These are phyloP conservation scores for Debaryomyces coudertii DNA, from an alignment of 1,139 yeast genomes.

Conservation along the genomic window DNA sequence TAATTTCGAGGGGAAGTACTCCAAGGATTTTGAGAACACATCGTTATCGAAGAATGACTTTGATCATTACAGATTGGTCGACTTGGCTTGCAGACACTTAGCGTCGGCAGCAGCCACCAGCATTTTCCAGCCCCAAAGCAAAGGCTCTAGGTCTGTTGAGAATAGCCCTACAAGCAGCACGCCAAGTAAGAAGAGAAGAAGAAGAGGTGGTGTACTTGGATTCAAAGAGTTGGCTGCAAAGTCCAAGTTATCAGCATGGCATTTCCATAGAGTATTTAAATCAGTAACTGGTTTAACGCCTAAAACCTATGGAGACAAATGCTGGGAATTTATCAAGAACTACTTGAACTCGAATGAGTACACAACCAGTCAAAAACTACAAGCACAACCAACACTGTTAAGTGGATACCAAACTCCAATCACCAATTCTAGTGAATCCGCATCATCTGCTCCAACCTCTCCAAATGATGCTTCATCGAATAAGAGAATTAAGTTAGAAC, in stretches of 20 bases:
- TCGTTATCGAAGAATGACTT: conserved; percentile 57
- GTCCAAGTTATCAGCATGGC: conserved; percentile 90
- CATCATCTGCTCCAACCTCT: conserved; percentile 17
- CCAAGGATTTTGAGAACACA: conserved; percentile 31
- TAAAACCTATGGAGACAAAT: conserved; percentile 84
- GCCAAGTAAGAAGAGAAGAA: conserved; percentile 45
- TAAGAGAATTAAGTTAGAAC: conserved; percentile 20
- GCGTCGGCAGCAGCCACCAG: conserved; percentile 77
- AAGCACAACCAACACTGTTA: conserved; percentile 4
- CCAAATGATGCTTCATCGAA: conserved; percentile 18
- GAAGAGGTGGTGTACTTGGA: conserved; percentile 85
- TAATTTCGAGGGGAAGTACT: conserved; percentile 25
- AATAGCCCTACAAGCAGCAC: conserved; percentile 17
- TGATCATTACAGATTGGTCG: conserved; percentile 72
- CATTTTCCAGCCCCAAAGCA: conserved; percentile 33
- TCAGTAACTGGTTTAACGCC: conserved; percentile 86
- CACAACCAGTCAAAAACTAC: conserved; percentile 15
- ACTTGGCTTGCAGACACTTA: conserved; percentile 81
- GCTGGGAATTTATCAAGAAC: conserved; percentile 68
- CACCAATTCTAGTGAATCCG: conserved; percentile 11
- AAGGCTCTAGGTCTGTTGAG: conserved; percentile 24
- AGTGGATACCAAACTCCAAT: conserved; percentile 18
- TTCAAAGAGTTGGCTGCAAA: conserved; percentile 87
- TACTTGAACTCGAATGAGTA: conserved; percentile 27
- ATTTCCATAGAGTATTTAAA: conserved; percentile 86